Evolutionary conservation across 2,329 filamentous ascomycete genomes (phyloP), one percentile per base, ranked within the genome.

Genomic region (Xylariaceae sp.): DNA sequence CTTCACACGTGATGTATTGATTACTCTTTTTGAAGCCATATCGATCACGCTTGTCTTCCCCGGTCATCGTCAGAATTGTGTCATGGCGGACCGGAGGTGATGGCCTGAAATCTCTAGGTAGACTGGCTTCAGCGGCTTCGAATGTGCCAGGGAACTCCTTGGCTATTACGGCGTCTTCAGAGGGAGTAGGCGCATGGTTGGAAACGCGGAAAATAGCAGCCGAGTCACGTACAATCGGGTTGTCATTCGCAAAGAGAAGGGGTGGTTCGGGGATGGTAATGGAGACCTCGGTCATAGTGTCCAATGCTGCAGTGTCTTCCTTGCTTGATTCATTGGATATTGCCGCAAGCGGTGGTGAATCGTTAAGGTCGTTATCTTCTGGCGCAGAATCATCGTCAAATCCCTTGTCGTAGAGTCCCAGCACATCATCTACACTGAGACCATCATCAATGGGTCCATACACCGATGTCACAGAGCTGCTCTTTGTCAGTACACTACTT

Each of bases 21-120:
- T 87, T 94, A 33, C 86, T 84, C 73, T 97, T 98, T 64, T 92
- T 91, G 78, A 98, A 98, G 3, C 94, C 94, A 69, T 97, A 96
- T 14, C 91, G 85, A 72, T 97, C 93, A 51, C 92, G 86, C 12
- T 73, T 73, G 4, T 82, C 78, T 21, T 83, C 81, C 56, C 84
- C 78, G 3, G 78, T 73, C 12, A 79, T 75, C 1, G 72, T 73
- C 26, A 70, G 63, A 24, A 69, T 69, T 33, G 60, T 71, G 54
- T 59, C 67, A 49, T 56, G 71, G 53, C 60, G 71, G 56, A 26
- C 68, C 60, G 50, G 63, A 29, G 34, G 58, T 47, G 60, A 60
- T 3, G 62, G 61, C 4, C 12, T 46, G 36, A 61, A 61, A 17
- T 58, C 44, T 28, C 24, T 24, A 4, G n/a, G 9, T 11, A 46